phyloP scores from a whole-genome alignment of 192 early-diverging fungal species.

The Phycomyces nitens region DNA sequence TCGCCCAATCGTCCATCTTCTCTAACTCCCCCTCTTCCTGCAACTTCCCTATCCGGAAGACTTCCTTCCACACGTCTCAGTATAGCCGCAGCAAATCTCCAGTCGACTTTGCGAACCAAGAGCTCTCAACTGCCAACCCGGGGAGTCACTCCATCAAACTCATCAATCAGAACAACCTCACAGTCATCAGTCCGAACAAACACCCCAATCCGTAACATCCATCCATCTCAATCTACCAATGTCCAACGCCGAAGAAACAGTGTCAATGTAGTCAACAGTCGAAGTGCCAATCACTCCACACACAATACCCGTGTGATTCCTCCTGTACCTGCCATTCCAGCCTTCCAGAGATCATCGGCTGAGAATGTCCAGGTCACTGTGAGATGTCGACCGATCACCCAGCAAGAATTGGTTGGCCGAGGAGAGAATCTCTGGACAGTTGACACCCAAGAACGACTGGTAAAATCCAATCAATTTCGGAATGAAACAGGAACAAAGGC shows the following conservation, averaged over 20 bases:
- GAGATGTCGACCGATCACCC: constrained; percentile 66
- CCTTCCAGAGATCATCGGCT: background rate
- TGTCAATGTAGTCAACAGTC: background rate
- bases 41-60: too few relatives aligned
- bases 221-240: too few relatives aligned
- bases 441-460: constrained; percentile 22
- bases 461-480: constrained; percentile 29
- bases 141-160: too few relatives aligned
- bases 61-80: too few relatives aligned
- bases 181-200: too few relatives aligned
- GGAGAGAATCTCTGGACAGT: constrained; percentile 40
- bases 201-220: too few relatives aligned
- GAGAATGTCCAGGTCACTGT: constrained; percentile 70
- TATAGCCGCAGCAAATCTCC: too few relatives aligned
- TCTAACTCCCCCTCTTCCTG: too few relatives aligned
- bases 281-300: background rate
- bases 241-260: background rate
- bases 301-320: background rate
- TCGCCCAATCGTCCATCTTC: too few relatives aligned
- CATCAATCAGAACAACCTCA: too few relatives aligned
- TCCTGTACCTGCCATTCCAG: background rate
- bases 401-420: constrained; percentile 49
- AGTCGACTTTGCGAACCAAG: too few relatives aligned
- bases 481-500: constrained; percentile 1
- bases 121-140: too few relatives aligned